Percentiles rank a stretch among this genome's conserved stretches.
Evolutionary conservation across 345 rosid species (phyloP).

Genomic region (Eutrema yunnanense): DNA sequence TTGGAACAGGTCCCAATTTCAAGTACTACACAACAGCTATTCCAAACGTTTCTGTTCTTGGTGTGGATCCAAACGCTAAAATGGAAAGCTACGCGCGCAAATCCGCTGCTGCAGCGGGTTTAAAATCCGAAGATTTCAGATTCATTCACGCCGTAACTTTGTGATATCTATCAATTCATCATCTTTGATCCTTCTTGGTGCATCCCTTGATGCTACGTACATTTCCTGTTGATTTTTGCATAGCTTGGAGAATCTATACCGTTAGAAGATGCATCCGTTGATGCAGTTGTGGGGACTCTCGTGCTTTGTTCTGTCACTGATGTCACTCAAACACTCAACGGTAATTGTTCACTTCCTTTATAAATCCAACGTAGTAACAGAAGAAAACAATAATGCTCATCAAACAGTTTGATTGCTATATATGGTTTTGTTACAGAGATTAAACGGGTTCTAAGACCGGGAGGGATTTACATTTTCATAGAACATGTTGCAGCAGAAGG

Average conservation of each 20-base stretch:
- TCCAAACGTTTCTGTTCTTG: slow-evolving; percentile 48
- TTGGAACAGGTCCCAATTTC: slow-evolving; percentile 87
- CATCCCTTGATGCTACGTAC: not conserved
- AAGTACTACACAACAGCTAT: slow-evolving; percentile 43
- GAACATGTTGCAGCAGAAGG: slow-evolving; percentile 94
- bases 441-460: slow-evolving; percentile 71
- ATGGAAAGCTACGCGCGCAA: slow-evolving; percentile 66
- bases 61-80: slow-evolving; percentile 67
- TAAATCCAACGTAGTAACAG: not conserved
- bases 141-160: slow-evolving; percentile 57
- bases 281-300: slow-evolving; percentile 81
- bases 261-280: slow-evolving; percentile 62
- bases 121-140: slow-evolving; percentile 45
- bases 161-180: not conserved
- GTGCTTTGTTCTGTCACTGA: slow-evolving; percentile 77
- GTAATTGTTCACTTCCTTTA: slow-evolving; percentile 23
- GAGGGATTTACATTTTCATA: slow-evolving; percentile 66
- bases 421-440: slow-evolving; percentile 40
- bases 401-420: not conserved
- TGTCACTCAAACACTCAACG: slow-evolving; percentile 50
- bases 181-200: not conserved
- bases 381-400: not conserved
- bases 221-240: not conserved
- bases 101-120: slow-evolving; percentile 61
- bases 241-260: slow-evolving; percentile 89